Conservation (phyloP, 495 filamentous ascomycete genomes). For the Aspergillus asperescens region DNA sequence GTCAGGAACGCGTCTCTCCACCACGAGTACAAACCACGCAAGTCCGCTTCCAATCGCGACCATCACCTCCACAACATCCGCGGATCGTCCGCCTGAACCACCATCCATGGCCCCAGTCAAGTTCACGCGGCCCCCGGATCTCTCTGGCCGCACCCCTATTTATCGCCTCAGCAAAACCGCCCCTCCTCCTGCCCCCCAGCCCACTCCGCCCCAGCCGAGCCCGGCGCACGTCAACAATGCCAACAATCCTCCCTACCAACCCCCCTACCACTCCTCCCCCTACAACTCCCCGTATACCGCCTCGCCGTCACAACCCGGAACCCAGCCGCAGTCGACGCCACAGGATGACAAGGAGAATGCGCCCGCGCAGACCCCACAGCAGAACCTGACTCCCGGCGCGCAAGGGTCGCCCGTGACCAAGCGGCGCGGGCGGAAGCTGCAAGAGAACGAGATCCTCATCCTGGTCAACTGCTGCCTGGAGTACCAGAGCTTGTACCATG, state of each 20-base stretch:
- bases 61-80: background rate
- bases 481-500: constrained; percentile 7
- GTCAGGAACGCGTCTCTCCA: too few relatives aligned
- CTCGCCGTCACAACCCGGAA: background rate
- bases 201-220: background rate
- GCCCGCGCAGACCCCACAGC: background rate
- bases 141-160: constrained; percentile 14
- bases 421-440: constrained; percentile 13
- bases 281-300: constrained; percentile 2
- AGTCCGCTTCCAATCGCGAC: too few relatives aligned
- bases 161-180: constrained; percentile 8
- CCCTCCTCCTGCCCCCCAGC: background rate
- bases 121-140: constrained; percentile 6
- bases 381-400: background rate
- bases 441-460: constrained; percentile 7
- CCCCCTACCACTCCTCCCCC: constrained; percentile 3
- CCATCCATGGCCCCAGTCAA: constrained; percentile 8
- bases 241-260: background rate
- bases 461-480: constrained; percentile 15
- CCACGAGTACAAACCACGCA: too few relatives aligned
- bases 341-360: constrained; percentile 7
- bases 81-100: background rate
- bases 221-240: background rate
- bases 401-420: background rate
- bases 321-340: background rate